Base-by-base conservation (phyloP, 306 rosid genomes). In the Senna tora region DNA sequence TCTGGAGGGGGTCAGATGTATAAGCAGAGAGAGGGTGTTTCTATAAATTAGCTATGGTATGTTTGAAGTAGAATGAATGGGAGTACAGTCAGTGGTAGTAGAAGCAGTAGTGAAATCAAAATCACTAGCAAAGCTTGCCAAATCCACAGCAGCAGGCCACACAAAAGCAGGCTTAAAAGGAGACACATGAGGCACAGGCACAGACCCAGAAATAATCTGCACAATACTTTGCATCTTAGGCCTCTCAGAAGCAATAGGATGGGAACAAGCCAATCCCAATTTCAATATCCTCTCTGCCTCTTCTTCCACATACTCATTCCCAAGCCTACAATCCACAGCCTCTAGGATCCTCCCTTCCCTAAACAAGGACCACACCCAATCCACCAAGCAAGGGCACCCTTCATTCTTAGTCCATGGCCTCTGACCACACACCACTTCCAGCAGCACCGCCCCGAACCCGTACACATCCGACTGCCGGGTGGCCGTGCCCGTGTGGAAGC, bases 361-460 rank as follows among this genome's bases (percentile, higher is more conserved):
- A 67, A 84, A 87, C 83, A 90, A 67, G 60, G 69, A 78, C 96
- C 96, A 90, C 6, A 87, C 93, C 96, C 96, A 90, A 49, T 90
- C 96, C 54, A 86, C 92, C 71, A 88, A 22, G 4, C 58, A n/a
- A 16, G 83, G 86, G 46, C 77, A 90, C 21, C 80, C 85, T 13
- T 65, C 88, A 0, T 5, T 80, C 62, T 84, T 83, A 0, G 90
- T 88, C 86, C 88, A 86, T 5, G 96, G 92, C 15, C 93, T 82
- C 72, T 83, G 84, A 0, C 93, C 96, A 12, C 96, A 90, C 15
- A 72, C 92, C 2, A 83, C 88, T 68, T 90, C 96, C 0, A 90
- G 79, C 4, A 90, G 42, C 21, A 90, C 90, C 0, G 96, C 94
- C 5, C 96, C 96, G 0, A 88, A 84, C 0, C 94, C 93, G 2